These are phyloP conservation scores for Neonothopanus nambi DNA, from an alignment of 1,284 basidiomycete species.

Conservation along the genomic window DNA sequence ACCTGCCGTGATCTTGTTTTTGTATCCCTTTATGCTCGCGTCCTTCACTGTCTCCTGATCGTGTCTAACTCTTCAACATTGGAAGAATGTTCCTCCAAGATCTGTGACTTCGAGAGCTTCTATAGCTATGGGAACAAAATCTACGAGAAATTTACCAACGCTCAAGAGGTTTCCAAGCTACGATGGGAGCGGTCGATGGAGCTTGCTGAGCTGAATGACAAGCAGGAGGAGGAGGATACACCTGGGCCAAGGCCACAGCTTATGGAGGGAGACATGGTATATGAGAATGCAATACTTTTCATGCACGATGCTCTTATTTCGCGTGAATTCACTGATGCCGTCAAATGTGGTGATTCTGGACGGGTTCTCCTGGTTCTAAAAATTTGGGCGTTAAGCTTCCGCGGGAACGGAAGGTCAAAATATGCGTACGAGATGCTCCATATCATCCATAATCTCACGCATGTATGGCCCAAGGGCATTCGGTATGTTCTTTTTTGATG, in stretches of 20 bases:
- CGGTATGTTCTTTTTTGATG: constrained; percentile 23
- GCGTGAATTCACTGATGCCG: constrained; percentile 34
- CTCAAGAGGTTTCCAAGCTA: constrained; percentile 17
- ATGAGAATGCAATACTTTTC: constrained; percentile 36
- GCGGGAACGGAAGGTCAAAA: constrained; percentile 34
- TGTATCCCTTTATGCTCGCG: constrained; percentile 33
- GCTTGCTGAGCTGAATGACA: background rate
- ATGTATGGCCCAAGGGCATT: constrained; percentile 36
- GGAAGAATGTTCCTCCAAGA: constrained; percentile 22
- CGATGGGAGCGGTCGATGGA: constrained; percentile 13
- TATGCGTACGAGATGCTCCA: constrained; percentile 42
- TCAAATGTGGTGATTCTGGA: constrained; percentile 37
- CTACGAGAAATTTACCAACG: constrained; percentile 20
- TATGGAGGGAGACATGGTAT: constrained; percentile 34
- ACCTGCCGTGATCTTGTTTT: constrained; percentile 36
- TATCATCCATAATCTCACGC: constrained; percentile 37
- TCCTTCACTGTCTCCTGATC: constrained; percentile 34
- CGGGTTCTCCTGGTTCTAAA: constrained; percentile 35
- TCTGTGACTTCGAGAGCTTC: constrained; percentile 22
- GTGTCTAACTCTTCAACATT: constrained; percentile 25
- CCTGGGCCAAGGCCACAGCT: background rate
- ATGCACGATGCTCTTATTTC: constrained; percentile 35
- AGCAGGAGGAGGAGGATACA: constrained; percentile 2
- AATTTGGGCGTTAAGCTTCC: constrained; percentile 30
- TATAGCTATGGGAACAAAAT: constrained; percentile 21